phyloP scores from a whole-genome alignment of 169 alveolate species.

The Perkinsus olseni region DNA sequence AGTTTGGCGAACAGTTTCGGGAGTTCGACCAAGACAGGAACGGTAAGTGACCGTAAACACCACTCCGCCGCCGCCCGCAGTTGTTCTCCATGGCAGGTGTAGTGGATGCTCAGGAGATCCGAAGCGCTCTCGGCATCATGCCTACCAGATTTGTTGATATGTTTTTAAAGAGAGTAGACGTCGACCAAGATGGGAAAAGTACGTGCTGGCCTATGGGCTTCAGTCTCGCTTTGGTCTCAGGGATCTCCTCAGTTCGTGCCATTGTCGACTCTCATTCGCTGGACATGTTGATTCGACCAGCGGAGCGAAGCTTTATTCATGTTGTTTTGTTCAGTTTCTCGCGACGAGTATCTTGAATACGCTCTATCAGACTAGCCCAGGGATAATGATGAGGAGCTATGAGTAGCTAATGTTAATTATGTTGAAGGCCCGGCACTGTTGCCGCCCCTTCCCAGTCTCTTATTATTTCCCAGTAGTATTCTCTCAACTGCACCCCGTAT shows the following conservation, averaged over 20 bases:
- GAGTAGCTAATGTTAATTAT: too few species aligned
- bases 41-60: neutral
- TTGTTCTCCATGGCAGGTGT: neutral
- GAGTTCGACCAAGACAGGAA: neutral
- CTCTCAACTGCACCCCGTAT: too few species aligned
- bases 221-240: neutral
- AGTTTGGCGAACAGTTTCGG: neutral
- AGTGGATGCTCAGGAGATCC: neutral
- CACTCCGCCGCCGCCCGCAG: neutral
- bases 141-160: constrained; percentile 1
- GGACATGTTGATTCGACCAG: too few species aligned
- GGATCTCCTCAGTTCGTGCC: too few species aligned
- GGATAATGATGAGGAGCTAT: neutral
- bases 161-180: neutral
- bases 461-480: too few species aligned
- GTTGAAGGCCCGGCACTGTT: too few species aligned
- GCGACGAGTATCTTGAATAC: neutral
- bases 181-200: neutral
- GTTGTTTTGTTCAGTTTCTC: neutral
- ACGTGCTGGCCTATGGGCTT: neutral
- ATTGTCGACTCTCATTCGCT: too few species aligned
- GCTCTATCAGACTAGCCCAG: neutral
- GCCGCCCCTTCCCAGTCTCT: too few species aligned
- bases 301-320: too few species aligned
- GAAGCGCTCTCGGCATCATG: neutral